Conservation (phyloP, 768 basidiomycete species). For the Lactifluus hygrophoroides region DNA sequence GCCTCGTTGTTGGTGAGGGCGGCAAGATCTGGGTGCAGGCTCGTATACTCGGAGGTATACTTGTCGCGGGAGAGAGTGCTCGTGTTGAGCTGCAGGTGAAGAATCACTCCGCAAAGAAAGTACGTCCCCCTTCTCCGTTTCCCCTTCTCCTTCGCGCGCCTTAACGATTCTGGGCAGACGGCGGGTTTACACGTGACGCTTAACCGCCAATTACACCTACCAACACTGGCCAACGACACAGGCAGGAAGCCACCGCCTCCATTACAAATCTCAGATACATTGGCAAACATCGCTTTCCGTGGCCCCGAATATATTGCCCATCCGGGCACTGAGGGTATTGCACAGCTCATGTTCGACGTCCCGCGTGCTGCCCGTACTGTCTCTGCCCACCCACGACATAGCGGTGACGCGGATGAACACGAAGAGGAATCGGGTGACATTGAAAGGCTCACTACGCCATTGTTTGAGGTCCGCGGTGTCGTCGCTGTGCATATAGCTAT, state of each 20-base stretch:
- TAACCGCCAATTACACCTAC: slow-evolving; percentile 51
- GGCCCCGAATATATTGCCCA: slow-evolving; percentile 68
- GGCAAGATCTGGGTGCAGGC: slow-evolving; percentile 77
- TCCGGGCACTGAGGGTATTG: slow-evolving; percentile 70
- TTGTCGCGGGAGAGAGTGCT: slow-evolving; percentile 60
- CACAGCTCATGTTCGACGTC: slow-evolving; percentile 74
- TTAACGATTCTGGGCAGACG: slow-evolving; percentile 39
- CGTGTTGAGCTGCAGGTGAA: slow-evolving; percentile 72
- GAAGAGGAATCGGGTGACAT: slow-evolving; percentile 25
- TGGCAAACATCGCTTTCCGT: slow-evolving; percentile 60
- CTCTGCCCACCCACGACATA: slow-evolving; percentile 51
- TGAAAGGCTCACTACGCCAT: slow-evolving; percentile 21
- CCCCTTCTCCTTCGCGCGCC: not conserved
- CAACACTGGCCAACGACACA: slow-evolving; percentile 27
- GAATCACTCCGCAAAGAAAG: slow-evolving; percentile 78
- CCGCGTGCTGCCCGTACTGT: slow-evolving; percentile 57
- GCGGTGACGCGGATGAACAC: slow-evolving; percentile 33
- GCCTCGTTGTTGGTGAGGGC: slow-evolving; percentile 60
- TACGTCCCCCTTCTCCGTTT: slow-evolving; percentile 23
- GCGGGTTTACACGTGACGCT: slow-evolving; percentile 55
- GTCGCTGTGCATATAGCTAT: slow-evolving; percentile 59
- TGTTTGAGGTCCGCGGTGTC: slow-evolving; percentile 63
- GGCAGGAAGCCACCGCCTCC: slow-evolving; percentile 34
- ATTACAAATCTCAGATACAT: slow-evolving; percentile 57
- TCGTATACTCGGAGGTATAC: slow-evolving; percentile 49